Percentiles rank a stretch among this genome's conserved stretches.
These are phyloP conservation scores for Pelargonium cotyledonis DNA, from an alignment of 441 rosid species.

Conservation along the genomic window DNA sequence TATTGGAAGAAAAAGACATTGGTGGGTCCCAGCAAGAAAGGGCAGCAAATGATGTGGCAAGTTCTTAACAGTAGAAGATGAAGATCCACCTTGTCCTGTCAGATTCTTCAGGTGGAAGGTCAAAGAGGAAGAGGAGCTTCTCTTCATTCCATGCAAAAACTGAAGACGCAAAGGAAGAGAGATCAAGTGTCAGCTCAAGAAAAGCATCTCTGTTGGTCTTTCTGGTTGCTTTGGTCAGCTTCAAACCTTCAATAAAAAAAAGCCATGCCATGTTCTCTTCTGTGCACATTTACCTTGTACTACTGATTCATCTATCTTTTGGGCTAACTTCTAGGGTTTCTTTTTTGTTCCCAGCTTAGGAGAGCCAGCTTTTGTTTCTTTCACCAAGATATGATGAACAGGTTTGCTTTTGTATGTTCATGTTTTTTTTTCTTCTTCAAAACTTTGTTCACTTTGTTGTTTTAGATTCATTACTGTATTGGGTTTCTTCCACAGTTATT, in stretches of 20 bases:
- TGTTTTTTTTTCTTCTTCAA: background rate
- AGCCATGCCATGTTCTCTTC: background rate
- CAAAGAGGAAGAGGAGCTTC: background rate
- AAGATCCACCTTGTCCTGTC: background rate
- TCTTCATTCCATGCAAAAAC: slow-evolving; percentile 1
- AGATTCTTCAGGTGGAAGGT: background rate
- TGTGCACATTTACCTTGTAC: background rate
- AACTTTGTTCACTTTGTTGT: background rate
- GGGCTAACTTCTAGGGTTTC: background rate
- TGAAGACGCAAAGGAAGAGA: background rate
- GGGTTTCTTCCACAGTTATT: background rate
- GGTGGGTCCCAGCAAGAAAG: background rate
- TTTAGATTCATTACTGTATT: background rate
- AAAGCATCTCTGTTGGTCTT: background rate
- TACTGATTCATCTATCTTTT: background rate
- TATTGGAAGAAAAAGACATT: background rate
- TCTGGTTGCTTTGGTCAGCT: background rate
- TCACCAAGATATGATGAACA: slow-evolving; percentile 1
- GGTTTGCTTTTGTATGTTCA: background rate
- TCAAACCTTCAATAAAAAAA: background rate
- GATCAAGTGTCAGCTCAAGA: background rate
- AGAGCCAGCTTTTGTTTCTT: background rate
- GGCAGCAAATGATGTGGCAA: background rate
- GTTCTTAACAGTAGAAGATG: background rate
- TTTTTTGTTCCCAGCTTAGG: background rate